Percentiles rank a stretch among this genome's conserved stretches.
Evolutionary conservation across 352 stramenopile species (phyloP).

Genomic region (Pythium plurisporium): DNA sequence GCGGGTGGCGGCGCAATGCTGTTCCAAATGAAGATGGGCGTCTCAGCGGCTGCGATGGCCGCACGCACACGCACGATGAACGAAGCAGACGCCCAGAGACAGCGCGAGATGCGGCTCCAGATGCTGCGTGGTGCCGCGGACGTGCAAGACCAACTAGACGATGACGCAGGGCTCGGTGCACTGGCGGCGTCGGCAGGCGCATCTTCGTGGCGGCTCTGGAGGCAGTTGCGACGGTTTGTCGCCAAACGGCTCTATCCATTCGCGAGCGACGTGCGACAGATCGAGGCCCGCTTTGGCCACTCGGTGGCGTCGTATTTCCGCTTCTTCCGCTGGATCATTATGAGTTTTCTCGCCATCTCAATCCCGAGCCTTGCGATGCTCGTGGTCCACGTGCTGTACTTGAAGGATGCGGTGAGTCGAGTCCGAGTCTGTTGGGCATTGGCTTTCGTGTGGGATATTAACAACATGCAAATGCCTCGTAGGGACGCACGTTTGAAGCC

Average conservation of each 20-base stretch:
- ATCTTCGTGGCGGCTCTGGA: constrained; percentile 21
- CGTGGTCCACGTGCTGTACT: constrained; percentile 42
- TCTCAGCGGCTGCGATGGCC: constrained; percentile 10
- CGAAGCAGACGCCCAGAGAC: constrained; percentile 32
- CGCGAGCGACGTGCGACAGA: constrained; percentile 57
- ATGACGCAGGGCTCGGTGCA: neutral
- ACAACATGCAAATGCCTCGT: neutral
- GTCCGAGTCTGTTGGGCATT: neutral
- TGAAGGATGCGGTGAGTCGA: constrained; percentile 23
- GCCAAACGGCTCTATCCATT: constrained; percentile 42
- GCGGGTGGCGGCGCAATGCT: constrained; percentile 11
- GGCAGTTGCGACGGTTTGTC: constrained; percentile 31
- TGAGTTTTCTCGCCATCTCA: constrained; percentile 58
- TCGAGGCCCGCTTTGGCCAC: constrained; percentile 76
- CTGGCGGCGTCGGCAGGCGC: neutral
- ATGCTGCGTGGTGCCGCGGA: constrained; percentile 55
- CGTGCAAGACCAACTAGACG: constrained; percentile 53
- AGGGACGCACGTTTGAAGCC: constrained; percentile 3
- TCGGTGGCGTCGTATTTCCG: constrained; percentile 79
- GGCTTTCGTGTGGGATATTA: neutral
- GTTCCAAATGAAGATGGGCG: constrained; percentile 25
- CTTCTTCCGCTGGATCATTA: constrained; percentile 78
- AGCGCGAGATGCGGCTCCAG: constrained; percentile 48
- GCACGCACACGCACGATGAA: constrained; percentile 21
- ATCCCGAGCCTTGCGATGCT: constrained; percentile 48